A percentile compares a stretch with the other conserved stretches of the same genome.
These are phyloP conservation scores for Immersiella caudata DNA, from an alignment of 495 filamentous ascomycete species.

Conservation along the genomic window DNA sequence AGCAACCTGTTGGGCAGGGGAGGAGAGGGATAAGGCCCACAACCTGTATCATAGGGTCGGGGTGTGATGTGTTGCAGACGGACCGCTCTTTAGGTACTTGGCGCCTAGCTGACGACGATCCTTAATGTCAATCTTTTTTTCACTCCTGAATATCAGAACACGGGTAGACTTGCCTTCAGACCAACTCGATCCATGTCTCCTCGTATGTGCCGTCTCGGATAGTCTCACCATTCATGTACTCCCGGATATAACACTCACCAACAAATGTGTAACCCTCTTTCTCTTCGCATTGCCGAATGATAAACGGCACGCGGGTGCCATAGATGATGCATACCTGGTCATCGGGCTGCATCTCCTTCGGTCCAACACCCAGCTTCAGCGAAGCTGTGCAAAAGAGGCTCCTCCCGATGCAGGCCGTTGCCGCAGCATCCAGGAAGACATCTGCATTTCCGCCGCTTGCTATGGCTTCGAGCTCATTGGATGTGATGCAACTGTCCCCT, in stretches of 20 bases:
- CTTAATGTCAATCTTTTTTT: not conserved
- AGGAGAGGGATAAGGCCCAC: not conserved
- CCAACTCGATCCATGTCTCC: not conserved
- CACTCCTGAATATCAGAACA: not conserved
- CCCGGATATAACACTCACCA: constrained; percentile 20
- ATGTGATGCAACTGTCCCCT: not conserved
- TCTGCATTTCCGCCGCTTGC: constrained; percentile 9
- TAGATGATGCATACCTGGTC: constrained; percentile 3
- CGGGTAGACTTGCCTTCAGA: not conserved
- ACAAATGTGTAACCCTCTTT: constrained; percentile 5
- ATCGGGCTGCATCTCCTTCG: not conserved
- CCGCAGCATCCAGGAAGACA: constrained; percentile 1
- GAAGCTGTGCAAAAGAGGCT: too few relatives aligned
- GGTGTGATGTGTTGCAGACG: not conserved
- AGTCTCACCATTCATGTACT: constrained; percentile 9
- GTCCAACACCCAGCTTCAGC: not conserved
- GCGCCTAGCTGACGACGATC: not conserved
- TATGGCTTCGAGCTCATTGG: not conserved
- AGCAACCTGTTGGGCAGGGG: not conserved
- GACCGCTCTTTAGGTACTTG: not conserved
- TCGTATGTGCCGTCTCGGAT: not conserved
- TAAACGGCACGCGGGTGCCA: constrained; percentile 5
- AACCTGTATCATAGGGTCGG: constrained; percentile 14
- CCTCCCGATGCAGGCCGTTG: not conserved
- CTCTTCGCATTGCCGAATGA: not conserved